Evolutionary conservation across 768 basidiomycete species (phyloP).

Genomic region (Boletus vinaceobasis): DNA sequence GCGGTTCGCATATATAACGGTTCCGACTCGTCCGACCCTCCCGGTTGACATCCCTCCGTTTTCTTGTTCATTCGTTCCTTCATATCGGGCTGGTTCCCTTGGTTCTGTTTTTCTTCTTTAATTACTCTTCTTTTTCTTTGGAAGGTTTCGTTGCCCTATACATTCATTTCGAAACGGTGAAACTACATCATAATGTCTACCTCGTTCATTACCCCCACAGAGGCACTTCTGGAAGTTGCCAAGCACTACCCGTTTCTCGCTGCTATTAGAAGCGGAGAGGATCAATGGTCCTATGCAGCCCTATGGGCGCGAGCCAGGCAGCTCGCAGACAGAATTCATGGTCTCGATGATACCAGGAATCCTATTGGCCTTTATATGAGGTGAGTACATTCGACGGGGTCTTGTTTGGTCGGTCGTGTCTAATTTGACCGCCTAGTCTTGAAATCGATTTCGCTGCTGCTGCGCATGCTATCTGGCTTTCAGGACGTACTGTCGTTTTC

Average conservation of each 20-base stretch:
- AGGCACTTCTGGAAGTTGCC: conserved; percentile 31
- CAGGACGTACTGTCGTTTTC: conserved; percentile 28
- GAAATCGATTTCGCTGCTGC: conserved; percentile 29
- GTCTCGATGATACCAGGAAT: conserved; percentile 20
- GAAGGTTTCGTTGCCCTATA: not conserved
- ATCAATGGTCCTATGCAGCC: conserved; percentile 29
- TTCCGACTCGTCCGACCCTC: too few relatives aligned
- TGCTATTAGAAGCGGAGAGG: conserved; percentile 11
- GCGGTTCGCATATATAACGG: conserved; percentile 13
- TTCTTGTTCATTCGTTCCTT: conserved; percentile 6
- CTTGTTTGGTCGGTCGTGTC: not conserved
- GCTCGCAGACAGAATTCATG: conserved; percentile 22
- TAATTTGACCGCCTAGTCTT: conserved; percentile 12
- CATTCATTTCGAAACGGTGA: conserved; percentile 3
- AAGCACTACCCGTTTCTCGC: conserved; percentile 25
- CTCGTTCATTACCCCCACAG: conserved; percentile 25
- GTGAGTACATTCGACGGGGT: conserved; percentile 4
- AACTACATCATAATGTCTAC: conserved; percentile 4
- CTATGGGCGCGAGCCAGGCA: conserved; percentile 28
- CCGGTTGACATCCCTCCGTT: conserved; percentile 8
- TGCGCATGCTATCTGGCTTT: conserved; percentile 29
- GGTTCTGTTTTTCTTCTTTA: not conserved
- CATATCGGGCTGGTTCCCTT: conserved; percentile 17
- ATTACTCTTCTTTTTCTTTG: not conserved
- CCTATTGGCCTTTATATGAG: conserved; percentile 27